These are phyloP conservation scores for Exophiala aquamarina DNA, from an alignment of 2,329 filamentous ascomycete genomes.

Conservation along the genomic window DNA sequence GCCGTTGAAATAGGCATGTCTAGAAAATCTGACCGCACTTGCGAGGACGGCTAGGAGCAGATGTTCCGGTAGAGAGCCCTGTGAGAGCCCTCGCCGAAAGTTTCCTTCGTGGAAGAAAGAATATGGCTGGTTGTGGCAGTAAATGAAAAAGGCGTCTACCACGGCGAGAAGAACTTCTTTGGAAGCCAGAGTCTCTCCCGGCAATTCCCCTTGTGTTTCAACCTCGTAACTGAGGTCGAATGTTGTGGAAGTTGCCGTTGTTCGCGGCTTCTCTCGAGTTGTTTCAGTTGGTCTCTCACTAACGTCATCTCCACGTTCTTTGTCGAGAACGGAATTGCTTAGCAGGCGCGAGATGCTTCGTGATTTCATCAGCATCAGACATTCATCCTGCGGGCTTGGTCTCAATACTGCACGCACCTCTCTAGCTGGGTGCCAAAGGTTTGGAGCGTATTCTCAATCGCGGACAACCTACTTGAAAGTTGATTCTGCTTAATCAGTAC, in stretches of 20 bases:
- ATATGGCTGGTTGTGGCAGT: conserved; percentile 41
- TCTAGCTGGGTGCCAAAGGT: neutral
- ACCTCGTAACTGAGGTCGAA: neutral
- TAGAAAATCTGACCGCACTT: conserved; percentile 33
- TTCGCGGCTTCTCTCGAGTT: neutral
- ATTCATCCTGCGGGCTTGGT: neutral
- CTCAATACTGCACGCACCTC: neutral
- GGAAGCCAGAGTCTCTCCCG: neutral
- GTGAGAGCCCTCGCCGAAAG: conserved; percentile 33
- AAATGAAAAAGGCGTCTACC: conserved; percentile 35
- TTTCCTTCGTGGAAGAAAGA: conserved; percentile 37
- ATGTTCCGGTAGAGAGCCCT: conserved; percentile 30
- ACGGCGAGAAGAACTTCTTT: neutral
- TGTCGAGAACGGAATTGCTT: neutral
- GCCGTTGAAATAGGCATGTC: conserved; percentile 30
- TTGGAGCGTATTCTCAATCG: neutral
- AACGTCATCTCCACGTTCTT: neutral
- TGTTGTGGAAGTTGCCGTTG: neutral
- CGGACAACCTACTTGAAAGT: neutral
- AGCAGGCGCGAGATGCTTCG: neutral
- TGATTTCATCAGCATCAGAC: neutral
- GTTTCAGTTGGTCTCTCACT: neutral
- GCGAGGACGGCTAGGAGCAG: conserved; percentile 36
- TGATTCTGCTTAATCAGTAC: neutral
- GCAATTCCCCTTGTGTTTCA: neutral